Conservation (phyloP, 768 basidiomycete species). For the Tephrocybe sp. region DNA sequence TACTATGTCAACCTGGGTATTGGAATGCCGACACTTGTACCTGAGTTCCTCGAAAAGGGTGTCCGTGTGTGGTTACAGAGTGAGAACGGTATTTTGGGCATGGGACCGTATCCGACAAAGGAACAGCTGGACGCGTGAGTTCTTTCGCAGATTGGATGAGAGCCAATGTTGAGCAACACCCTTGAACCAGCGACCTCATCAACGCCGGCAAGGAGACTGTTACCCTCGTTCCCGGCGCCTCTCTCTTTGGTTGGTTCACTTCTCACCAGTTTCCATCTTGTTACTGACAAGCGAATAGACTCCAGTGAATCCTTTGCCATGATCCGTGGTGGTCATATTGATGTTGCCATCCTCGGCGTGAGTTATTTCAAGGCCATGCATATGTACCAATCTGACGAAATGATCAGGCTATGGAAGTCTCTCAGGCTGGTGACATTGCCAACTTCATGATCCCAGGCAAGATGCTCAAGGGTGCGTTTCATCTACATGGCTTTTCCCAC, state of each 20-base stretch:
- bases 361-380: conserved; percentile 34
- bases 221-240: conserved; percentile 88
- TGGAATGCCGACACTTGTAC: conserved; percentile 89
- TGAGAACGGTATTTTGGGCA: conserved; percentile 87
- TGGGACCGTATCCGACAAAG: conserved; percentile 87
- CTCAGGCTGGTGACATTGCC: conserved; percentile 88
- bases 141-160: neutral
- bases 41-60: conserved; percentile 70
- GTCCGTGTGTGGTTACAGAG: conserved; percentile 89
- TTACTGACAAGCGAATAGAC: conserved; percentile 42
- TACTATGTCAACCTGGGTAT: conserved; percentile 89
- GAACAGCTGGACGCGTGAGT: conserved; percentile 80
- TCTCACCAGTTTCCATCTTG: neutral
- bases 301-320: conserved; percentile 94
- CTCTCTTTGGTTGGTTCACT: conserved; percentile 74
- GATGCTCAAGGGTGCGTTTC: conserved; percentile 67
- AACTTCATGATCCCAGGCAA: conserved; percentile 99
- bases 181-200: conserved; percentile 78
- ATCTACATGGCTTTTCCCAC: neutral
- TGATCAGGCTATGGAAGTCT: conserved; percentile 89
- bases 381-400: conserved; percentile 62
- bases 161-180: neutral
- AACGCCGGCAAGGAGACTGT: conserved; percentile 96
- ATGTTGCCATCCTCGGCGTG: conserved; percentile 91
- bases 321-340: conserved; percentile 96